A percentile compares a stretch with the other conserved stretches of the same genome.
These are phyloP conservation scores for Calonectria naviculata DNA, from an alignment of 2,329 filamentous ascomycete species.

Conservation along the genomic window DNA sequence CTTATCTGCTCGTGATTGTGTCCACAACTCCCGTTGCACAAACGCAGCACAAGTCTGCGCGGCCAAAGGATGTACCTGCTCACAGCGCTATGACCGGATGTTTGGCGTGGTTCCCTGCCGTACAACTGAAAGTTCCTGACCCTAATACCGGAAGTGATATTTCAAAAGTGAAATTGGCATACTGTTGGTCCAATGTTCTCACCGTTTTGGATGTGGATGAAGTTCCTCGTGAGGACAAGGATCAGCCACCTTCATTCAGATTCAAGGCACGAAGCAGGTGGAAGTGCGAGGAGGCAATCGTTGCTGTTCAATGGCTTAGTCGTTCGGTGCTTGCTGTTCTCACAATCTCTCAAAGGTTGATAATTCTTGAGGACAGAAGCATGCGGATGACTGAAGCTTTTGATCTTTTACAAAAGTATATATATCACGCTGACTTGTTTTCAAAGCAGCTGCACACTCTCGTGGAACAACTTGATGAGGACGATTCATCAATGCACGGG, in stretches of 20 bases:
- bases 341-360: conserved; percentile 92
- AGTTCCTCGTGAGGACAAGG: conserved; percentile 72
- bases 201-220: conserved; percentile 92
- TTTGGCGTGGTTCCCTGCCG: conserved; percentile 96
- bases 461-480: conserved; percentile 89
- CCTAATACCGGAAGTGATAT: conserved; percentile 73
- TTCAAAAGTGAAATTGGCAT: conserved; percentile 89
- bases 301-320: conserved; percentile 96
- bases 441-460: conserved; percentile 86
- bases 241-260: conserved; percentile 80
- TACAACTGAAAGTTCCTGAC: conserved; percentile 85
- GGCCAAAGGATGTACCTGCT: conserved; percentile 89
- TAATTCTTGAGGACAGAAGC: conserved; percentile 89
- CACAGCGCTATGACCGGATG: conserved; percentile 95
- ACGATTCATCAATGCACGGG: conserved; percentile 90
- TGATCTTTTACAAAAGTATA: conserved; percentile 90
- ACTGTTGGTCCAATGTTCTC: conserved; percentile 99
- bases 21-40: conserved; percentile 97
- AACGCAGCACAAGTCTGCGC: conserved; percentile 92
- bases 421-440: conserved; percentile 92
- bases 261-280: conserved; percentile 89
- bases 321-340: conserved; percentile 91
- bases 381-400: conserved; percentile 96
- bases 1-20: conserved; percentile 94
- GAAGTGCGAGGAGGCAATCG: conserved; percentile 95